Evolutionary conservation across 805 yeast genomes (phyloP), one percentile per base, ranked within the genome.

Genomic region (Lachancea lanzarotensis): DNA sequence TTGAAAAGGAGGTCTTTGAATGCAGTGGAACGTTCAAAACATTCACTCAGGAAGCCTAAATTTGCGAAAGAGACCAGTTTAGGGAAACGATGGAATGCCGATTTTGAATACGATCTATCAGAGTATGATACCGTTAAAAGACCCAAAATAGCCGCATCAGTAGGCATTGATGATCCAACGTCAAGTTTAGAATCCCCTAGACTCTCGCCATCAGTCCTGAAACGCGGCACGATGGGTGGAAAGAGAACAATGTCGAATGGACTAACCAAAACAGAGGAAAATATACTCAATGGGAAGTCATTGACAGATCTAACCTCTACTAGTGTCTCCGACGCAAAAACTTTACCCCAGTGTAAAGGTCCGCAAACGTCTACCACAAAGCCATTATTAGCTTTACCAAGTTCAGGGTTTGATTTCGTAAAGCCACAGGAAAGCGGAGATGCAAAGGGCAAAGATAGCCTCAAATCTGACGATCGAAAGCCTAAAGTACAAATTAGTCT

Each of bases 351-450:
- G 10, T 35, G n/a, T 2, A 12, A 5, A 15, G 25, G 19, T 7
- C 25, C 27, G 15, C 36, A 27, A 3, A 2, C 39, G 8, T 42
- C 29, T 10, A 42, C 33, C 15, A 18, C 38, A 12, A 32, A 30
- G 26, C 26, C 42, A 20, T 47, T 49, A 38, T 42, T 47, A 13
- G 41, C 59, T 8, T 25, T 46, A 13, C 67, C 67, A 12, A 59
- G 66, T 2, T 46, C 52, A 1, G 66, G 64, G 2, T 63, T 63
- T 35, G 64, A 63, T 45, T 63, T 63, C 37, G 42, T 62, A 9
- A 61, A 56, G 31, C 45, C 43, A 17, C 56, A 53, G 11, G 55
- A 56, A 3, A 54, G 7, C 18, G 31, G 6, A n/a, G 26, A 6
- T 13, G 16, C 5, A 35, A 20, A 35, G 31, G 15, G 5, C 13